Conservation (phyloP, 345 rosid genomes). For the Hibiscus syriacus region DNA sequence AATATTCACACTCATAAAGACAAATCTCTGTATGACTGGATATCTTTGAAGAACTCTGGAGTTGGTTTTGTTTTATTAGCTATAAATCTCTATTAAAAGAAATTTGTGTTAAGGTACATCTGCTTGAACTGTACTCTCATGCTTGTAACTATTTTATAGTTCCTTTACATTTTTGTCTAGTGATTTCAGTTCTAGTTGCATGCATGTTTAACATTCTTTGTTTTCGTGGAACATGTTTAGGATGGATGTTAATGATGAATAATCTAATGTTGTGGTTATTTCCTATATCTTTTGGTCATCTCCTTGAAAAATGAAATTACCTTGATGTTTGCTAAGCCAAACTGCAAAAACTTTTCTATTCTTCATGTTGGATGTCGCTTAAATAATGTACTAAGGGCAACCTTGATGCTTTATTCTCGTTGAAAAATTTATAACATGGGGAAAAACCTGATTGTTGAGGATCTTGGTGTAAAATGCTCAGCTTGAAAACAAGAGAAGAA, state of each 20-base stretch:
- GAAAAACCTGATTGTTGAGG: not conserved
- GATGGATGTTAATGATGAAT: not conserved
- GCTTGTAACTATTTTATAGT: not conserved
- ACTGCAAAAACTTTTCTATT: not conserved
- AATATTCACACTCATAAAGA: too few relatives aligned
- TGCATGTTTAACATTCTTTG: not conserved
- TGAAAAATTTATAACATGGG: not conserved
- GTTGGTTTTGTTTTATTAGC: not conserved
- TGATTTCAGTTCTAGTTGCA: not conserved
- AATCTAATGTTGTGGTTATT: not conserved
- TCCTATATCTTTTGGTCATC: not conserved
- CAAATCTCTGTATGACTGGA: too few relatives aligned
- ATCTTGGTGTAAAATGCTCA: not conserved
- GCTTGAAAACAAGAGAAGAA: not conserved
- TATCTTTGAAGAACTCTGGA: not conserved
- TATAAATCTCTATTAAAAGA: not conserved
- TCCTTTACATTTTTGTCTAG: not conserved
- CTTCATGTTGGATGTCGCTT: not conserved
- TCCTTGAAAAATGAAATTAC: too few relatives aligned
- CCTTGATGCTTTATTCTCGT: too few relatives aligned
- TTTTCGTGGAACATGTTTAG: not conserved
- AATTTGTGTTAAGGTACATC: not conserved
- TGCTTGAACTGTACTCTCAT: not conserved
- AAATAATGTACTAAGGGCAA: too few relatives aligned
- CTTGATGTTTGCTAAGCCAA: too few relatives aligned